These are phyloP conservation scores for Leccinum fuscescens DNA, from an alignment of 1,284 basidiomycete genomes.

Conservation along the genomic window DNA sequence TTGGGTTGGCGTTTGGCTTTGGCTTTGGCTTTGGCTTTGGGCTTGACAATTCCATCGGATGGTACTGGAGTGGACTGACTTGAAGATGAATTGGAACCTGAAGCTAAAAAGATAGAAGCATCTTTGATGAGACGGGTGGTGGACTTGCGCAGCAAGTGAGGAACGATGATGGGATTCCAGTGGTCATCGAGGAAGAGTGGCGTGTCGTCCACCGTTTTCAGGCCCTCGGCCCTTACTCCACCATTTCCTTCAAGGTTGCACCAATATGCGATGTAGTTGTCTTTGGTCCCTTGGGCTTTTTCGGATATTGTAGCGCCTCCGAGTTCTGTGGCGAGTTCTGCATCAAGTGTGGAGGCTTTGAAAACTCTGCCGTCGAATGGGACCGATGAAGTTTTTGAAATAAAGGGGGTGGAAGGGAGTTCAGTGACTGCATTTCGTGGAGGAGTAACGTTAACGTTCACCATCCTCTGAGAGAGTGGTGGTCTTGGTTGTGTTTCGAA, in stretches of 20 bases:
- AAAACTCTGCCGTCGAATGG: not conserved
- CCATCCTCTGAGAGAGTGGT: not conserved
- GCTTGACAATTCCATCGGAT: too few relatives aligned
- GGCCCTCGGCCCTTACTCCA: not conserved
- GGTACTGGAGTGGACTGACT: too few relatives aligned
- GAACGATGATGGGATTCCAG: not conserved
- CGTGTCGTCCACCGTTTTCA: not conserved
- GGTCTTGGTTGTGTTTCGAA: not conserved
- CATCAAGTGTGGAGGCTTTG: not conserved
- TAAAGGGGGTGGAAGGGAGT: not conserved
- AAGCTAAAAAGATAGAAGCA: not conserved
- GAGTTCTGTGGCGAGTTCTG: not conserved
- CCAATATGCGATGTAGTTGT: not conserved
- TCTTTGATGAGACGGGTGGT: not conserved
- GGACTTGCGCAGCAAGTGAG: not conserved
- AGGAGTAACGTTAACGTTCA: not conserved
- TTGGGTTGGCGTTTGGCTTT: too few relatives aligned
- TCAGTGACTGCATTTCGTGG: not conserved
- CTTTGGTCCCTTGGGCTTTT: not conserved
- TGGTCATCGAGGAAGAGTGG: not conserved
- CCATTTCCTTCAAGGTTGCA: not conserved
- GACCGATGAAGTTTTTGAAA: not conserved
- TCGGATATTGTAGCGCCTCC: not conserved
- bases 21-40: too few relatives aligned
- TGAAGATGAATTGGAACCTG: too few relatives aligned